Base-by-base conservation (phyloP, 2,329 filamentous ascomycete genomes). In the Fusarium sp. region DNA sequence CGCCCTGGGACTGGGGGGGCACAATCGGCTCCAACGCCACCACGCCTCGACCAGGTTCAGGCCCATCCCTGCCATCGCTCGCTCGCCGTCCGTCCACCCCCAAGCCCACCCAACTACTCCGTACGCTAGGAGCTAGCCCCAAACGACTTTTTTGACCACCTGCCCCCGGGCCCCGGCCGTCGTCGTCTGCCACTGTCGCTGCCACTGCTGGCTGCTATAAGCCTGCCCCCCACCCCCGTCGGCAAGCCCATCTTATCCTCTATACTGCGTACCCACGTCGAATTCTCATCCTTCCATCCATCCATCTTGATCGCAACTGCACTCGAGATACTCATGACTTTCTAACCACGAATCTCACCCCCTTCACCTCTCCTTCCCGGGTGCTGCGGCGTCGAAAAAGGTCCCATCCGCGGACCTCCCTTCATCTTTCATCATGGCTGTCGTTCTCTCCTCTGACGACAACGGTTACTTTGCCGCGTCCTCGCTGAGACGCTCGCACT, bases 401-500 rank as follows among this genome's bases (percentile, higher is more conserved):
- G 60, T 67, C 61, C 66, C 68, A 47, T 65, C 43, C 54, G 61
- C 62, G 72, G 71, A 66, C 68, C 71, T 65, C 59, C 58, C 52
- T 56, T 63, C 53, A 31, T 66, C 64, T 48, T 60, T 16, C 74
- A 78, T 70, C 65, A 89, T 89, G 87, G 87, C 87, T 40, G 85
- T 88, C 70, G 87, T 88, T 71, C 80, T 89, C 65, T 77, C 84
- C 44, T 85, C 87, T 15, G 88, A 90, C 73, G 88, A 91, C 74
- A 85, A 81, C 68, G 82, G 82, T 72, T 87, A 87, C 77, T 91
- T 90, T 78, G 82, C 83, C 46, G 80, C 87, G 15, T 83, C 86
- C 51, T 78, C 84, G 27, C 77, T 91, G 72, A 86, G 85, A 68
- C 86, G 89, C 64, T 90, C 89, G 12, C 87, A 89, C 68, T 91